phyloP scores from a whole-genome alignment of 371 early-diverging fungal genomes.

The Mucor indicus region DNA sequence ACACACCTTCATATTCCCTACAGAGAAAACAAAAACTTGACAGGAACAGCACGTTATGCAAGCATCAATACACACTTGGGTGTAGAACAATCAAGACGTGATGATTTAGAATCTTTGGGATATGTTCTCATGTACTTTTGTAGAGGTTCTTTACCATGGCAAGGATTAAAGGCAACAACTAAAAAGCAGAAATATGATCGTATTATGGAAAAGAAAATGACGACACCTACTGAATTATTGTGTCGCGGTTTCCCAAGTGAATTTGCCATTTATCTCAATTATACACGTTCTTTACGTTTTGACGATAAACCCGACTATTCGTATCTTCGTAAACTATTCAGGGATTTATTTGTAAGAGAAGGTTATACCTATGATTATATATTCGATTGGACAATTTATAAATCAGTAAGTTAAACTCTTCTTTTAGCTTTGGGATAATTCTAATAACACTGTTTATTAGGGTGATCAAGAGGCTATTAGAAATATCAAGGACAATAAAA shows the following conservation, averaged over 20 bases:
- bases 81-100: conserved; percentile 98
- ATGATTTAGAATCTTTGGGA: conserved; percentile 98
- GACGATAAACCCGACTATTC: conserved; percentile 99
- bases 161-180: conserved; percentile 97
- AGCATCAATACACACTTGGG: conserved; percentile 99
- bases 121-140: conserved; percentile 99
- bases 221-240: conserved; percentile 93
- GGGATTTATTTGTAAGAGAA: conserved; percentile 93
- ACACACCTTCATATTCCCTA: conserved; percentile 98
- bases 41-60: conserved; percentile 99
- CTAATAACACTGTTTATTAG: no score
- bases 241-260: conserved; percentile 96
- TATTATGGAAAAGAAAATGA: conserved; percentile 99
- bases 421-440: no score
- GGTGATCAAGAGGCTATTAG: no score
- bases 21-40: conserved; percentile 97
- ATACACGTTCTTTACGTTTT: conserved; percentile 94
- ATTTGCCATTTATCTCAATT: conserved; percentile 96
- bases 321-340: conserved; percentile 95
- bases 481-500: no score
- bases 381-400: conserved; percentile 91
- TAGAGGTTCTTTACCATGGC: conserved; percentile 99
- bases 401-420: conserved; percentile 18
- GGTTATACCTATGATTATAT: conserved; percentile 95
- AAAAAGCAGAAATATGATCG: conserved; percentile 99